Base-by-base conservation (phyloP, 1,284 basidiomycete genomes). In the Apiotrichum domesticum region DNA sequence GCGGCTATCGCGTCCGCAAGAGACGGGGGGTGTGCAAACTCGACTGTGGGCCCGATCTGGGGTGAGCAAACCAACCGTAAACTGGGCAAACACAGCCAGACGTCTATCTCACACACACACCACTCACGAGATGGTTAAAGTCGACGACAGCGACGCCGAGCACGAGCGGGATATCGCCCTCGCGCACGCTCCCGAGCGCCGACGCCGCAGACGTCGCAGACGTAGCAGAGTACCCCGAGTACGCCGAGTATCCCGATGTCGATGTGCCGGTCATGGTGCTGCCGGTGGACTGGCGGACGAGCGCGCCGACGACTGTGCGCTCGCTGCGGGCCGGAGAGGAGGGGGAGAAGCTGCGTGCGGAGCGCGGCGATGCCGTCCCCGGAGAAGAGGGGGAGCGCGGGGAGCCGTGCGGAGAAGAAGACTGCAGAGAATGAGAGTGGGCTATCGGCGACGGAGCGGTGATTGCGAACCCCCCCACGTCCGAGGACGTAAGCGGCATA, bases 21-120 rank as follows among this genome's bases (percentile, higher is more conserved):
- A 77, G 54, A 81, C 79, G 72, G 63, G 5, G 81, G 80, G 63
- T 79, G 77, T 6, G 77, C 71, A 56, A 87, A 96, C 73, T 97
- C 92, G 60, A 96, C 88, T 51, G 84, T 86, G 9, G 93, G 93
- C 1, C 93, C 93, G 54, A 95, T 86, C 89, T 92, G 64, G 41
- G 65, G 41, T 59, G 49, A 58, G 57, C 55, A 11, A 37, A 15
- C 11, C 6, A 6, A 13, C 9, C n/a, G 41, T 13, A 14, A 3
- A 2, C 37, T 4, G 41, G 41, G 41, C 8, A 13, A 39, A 13
- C 37, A 13, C 37, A 39, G 13, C 37, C 29, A 3, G 29, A 29
- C 29, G 29, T 3, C 29, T 29, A 29, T 29, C 29, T 29, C 29
- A 29, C 29, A 29, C 29, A 29, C 29, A 29, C 29, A 29, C n/a